Percentiles rank a stretch among this genome's conserved stretches.
Evolutionary conservation across 257 asterid genomes (phyloP).

Genomic region (Solanum dulcamara): DNA sequence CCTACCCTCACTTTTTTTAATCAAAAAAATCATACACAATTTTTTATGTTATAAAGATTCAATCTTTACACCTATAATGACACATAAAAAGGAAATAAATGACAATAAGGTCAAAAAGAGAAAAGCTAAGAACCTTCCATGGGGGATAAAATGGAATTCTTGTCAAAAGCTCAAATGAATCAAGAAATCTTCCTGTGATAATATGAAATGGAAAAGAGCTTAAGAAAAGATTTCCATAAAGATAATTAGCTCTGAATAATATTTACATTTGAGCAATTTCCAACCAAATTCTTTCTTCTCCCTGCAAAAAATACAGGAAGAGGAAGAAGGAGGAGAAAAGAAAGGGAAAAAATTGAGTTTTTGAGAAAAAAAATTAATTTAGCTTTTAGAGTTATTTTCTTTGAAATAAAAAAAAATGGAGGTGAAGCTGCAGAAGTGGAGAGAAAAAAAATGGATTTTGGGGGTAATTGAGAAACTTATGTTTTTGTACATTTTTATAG

Average conservation of each 20-base stretch:
- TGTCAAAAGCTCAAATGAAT: not conserved
- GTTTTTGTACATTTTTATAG: not conserved
- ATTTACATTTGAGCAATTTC: not conserved
- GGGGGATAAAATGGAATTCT: not conserved
- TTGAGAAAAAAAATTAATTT: constrained; percentile 11
- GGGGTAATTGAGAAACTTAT: not conserved
- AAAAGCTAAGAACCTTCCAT: not conserved
- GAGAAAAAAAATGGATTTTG: constrained; percentile 13
- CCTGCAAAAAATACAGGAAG: not conserved
- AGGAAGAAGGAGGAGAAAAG: not conserved
- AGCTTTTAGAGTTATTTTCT: constrained; percentile 26
- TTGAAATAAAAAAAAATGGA: not conserved
- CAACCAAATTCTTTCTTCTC: not conserved
- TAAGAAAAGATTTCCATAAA: not conserved
- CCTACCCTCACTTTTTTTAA: not conserved
- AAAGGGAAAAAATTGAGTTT: not conserved
- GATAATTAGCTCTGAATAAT: not conserved
- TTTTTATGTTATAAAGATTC: not conserved
- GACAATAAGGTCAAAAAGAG: not conserved
- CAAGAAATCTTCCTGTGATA: not conserved
- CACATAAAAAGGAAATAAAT: not conserved
- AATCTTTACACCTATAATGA: not conserved
- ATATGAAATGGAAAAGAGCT: not conserved
- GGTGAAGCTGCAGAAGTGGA: not conserved
- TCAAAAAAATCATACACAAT: not conserved